A percentile compares a stretch with the other conserved stretches of the same genome.
These are phyloP conservation scores for Zanthoxylum bungeanum DNA, from an alignment of 345 rosid genomes.

Conservation along the genomic window DNA sequence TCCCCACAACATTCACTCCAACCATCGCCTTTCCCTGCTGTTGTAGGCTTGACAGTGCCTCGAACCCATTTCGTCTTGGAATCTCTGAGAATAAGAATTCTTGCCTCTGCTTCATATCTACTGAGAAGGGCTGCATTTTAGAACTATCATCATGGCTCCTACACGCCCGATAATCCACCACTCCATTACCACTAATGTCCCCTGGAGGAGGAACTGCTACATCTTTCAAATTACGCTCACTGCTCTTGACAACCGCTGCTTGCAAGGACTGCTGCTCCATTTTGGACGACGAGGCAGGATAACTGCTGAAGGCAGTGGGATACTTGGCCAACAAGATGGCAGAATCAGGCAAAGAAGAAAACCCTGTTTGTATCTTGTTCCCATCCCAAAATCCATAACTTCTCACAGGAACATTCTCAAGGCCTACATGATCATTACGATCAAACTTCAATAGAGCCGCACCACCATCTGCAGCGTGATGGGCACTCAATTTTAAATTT, in stretches of 20 bases:
- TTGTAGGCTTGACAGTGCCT: constrained; percentile 37
- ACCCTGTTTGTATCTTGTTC: constrained; percentile 68
- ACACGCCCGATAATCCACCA: constrained; percentile 43
- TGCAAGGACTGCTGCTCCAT: constrained; percentile 41
- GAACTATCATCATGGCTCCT: constrained; percentile 31
- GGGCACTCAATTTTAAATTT: constrained; percentile 35
- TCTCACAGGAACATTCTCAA: constrained; percentile 59
- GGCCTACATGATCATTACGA: constrained; percentile 34
- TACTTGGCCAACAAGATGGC: constrained; percentile 61
- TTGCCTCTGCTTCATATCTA: constrained; percentile 48
- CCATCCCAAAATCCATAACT: constrained; percentile 91
- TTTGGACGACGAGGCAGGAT: constrained; percentile 29
- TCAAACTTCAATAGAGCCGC: constrained; percentile 41
- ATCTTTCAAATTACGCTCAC: constrained; percentile 31
- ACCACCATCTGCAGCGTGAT: constrained; percentile 29
- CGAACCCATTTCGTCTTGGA: constrained; percentile 48
- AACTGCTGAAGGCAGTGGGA: constrained; percentile 65
- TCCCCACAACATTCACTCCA: constrained; percentile 48
- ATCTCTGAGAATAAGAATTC: constrained; percentile 34
- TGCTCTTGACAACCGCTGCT: constrained; percentile 28
- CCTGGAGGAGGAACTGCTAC: constrained; percentile 28
- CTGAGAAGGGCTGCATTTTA: constrained; percentile 38
- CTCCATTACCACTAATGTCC: constrained; percentile 37
- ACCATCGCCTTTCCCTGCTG: constrained; percentile 47
- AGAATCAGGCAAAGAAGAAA: constrained; percentile 74